Conservation (phyloP, 352 stramenopile genomes). For the Halophytophthora polymorphica region DNA sequence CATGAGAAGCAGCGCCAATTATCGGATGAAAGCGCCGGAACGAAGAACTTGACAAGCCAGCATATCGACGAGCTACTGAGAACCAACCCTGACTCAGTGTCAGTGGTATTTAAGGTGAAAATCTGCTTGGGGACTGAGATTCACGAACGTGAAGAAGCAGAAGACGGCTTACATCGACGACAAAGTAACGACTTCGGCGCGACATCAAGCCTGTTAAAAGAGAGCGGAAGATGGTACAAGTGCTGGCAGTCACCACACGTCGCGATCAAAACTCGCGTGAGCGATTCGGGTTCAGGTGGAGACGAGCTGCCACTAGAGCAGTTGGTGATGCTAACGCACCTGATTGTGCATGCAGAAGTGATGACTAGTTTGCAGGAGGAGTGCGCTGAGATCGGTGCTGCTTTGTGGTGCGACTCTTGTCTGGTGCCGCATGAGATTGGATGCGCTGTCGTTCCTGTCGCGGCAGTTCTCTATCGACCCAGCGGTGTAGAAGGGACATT, state of each 20-base stretch:
- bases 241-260: slow-evolving; percentile 4
- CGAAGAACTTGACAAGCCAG: background rate
- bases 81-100: background rate
- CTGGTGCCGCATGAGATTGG: slow-evolving; percentile 19
- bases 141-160: slow-evolving; percentile 6
- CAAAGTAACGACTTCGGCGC: background rate
- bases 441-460: slow-evolving; percentile 23
- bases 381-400: slow-evolving; percentile 7
- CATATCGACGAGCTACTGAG: slow-evolving; percentile 1
- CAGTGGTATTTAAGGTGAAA: slow-evolving; percentile 1
- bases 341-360: slow-evolving; percentile 17
- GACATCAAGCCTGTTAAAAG: background rate
- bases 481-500: slow-evolving; percentile 44
- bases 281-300: background rate
- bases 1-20: slow-evolving; percentile 10
- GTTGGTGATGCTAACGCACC: slow-evolving; percentile 1
- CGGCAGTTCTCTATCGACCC: slow-evolving; percentile 34
- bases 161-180: background rate
- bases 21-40: background rate
- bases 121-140: slow-evolving; percentile 7
- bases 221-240: slow-evolving; percentile 6
- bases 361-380: slow-evolving; percentile 15
- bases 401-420: slow-evolving; percentile 9
- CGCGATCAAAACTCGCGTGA: background rate
- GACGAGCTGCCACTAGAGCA: background rate